Base-by-base conservation (phyloP, 2,329 filamentous ascomycete genomes). In the Grosmannia clavigera region DNA sequence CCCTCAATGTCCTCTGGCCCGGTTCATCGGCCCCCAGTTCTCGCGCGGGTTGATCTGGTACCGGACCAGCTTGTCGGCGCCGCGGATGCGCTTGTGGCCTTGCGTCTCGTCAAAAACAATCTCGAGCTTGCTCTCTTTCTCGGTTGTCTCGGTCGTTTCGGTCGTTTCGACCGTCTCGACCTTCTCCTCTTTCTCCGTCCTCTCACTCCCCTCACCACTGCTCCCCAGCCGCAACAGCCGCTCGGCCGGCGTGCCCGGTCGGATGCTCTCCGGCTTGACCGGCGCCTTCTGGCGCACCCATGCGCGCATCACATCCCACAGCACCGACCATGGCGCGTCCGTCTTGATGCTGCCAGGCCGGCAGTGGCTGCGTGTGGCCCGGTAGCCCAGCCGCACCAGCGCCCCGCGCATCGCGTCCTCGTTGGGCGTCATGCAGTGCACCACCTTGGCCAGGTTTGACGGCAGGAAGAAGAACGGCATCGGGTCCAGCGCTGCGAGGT, bases 291-390 rank as follows among this genome's bases (percentile, higher is more conserved):
- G 90, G 29, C 86, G 82, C 16, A 88, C 83, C 90, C 91, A 99
- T 73, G 96, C 91, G 31, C 89, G 81, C 83, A 97, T 94, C 33
- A 97, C 77, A 70, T 95, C 88, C 92, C 94, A 97, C 55, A 99
- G 81, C 0, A 90, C 85, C 5, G 78, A 78, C 91, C 91, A 99
- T 0, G 92, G 89, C 16, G 94, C 94, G 72, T 97, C 85, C 0
- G 94, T 97, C 75, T 95, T 95, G 72, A 97, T 85, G 68, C 89
- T 94, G 31, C 92, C 92, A 0, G 90, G 81, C 65, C 91, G 90
- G 67, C 90, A 90, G 72, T 99, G 94, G 66, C 89, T 95, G 67
- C 92, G 84, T 0, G 89, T 89, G 3, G 88, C 88, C 54, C 81
- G 80, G 70, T 95, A 97, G 7, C 92, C 94, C 1, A 95, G 78